Conservation (phyloP, 768 basidiomycete species). For the Rhodotorula graminis region DNA sequence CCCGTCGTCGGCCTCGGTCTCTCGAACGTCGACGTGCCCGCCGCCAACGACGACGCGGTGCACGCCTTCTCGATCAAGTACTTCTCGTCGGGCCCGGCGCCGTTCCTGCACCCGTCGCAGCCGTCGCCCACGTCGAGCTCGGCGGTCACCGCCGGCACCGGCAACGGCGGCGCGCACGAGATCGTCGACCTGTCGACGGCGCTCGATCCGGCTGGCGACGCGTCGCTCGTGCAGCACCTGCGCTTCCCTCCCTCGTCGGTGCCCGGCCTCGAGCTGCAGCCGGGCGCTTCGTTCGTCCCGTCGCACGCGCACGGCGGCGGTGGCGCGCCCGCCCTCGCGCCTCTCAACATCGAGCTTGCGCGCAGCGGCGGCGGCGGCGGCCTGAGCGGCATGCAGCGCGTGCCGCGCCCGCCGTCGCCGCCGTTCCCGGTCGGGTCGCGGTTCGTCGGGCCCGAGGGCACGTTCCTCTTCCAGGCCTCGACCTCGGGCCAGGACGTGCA, state of each 20-base stretch:
- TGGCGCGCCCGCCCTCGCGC: too few species aligned
- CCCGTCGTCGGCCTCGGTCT: not conserved
- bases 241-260: not conserved
- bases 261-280: not conserved
- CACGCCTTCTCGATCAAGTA: slow-evolving; percentile 28
- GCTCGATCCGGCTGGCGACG: not conserved
- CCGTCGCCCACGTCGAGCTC: not conserved
- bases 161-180: too few species aligned
- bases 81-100: slow-evolving; percentile 9
- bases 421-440: not conserved
- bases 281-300: not conserved
- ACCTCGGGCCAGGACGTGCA: not conserved
- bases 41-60: not conserved
- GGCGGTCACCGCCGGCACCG: not conserved
- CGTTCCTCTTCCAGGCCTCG: not conserved
- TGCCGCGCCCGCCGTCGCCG: slow-evolving; percentile 4
- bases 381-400: not conserved
- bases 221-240: not conserved
- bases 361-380: too few species aligned
- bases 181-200: not conserved
- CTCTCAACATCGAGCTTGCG: not conserved
- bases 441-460: not conserved
- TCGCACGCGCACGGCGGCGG: too few species aligned
- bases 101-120: not conserved
- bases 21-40: not conserved